These are phyloP conservation scores for Aspergillus pseudotamarii DNA, from an alignment of 2,329 filamentous ascomycete genomes.

Conservation along the genomic window DNA sequence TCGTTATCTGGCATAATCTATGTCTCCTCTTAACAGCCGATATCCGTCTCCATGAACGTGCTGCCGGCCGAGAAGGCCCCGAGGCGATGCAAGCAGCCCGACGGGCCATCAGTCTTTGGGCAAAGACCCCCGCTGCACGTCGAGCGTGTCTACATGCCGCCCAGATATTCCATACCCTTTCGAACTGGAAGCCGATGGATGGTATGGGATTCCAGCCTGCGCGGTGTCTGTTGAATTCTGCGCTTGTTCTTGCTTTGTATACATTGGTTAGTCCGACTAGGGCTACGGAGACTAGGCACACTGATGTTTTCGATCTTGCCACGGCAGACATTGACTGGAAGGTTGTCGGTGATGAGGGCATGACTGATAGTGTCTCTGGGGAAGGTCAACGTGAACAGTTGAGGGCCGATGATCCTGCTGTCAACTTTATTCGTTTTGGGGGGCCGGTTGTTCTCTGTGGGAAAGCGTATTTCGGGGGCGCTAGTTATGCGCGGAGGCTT, in stretches of 20 bases:
- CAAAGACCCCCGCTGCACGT: background rate
- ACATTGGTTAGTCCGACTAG: background rate
- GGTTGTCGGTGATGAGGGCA: background rate
- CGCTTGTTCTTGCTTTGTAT: background rate
- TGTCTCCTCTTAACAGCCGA: background rate
- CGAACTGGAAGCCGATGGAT: background rate
- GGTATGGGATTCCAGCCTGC: background rate
- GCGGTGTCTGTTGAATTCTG: background rate
- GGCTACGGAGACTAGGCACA: too few species aligned
- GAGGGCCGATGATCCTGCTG: background rate
- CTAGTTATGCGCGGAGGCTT: background rate
- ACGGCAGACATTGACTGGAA: background rate
- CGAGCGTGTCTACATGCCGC: background rate
- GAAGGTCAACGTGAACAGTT: background rate
- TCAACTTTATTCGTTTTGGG: background rate
- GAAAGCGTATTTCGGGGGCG: background rate
- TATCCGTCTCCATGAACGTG: background rate
- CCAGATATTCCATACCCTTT: background rate
- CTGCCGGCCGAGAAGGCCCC: background rate
- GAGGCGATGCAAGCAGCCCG: background rate
- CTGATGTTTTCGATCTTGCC: background rate
- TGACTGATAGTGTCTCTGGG: background rate
- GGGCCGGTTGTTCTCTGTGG: background rate
- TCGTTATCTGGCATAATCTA: slow-evolving; percentile 1
- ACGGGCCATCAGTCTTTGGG: background rate